Evolutionary conservation across 768 basidiomycete genomes (phyloP).

Genomic region (Leccinum barrowsii): DNA sequence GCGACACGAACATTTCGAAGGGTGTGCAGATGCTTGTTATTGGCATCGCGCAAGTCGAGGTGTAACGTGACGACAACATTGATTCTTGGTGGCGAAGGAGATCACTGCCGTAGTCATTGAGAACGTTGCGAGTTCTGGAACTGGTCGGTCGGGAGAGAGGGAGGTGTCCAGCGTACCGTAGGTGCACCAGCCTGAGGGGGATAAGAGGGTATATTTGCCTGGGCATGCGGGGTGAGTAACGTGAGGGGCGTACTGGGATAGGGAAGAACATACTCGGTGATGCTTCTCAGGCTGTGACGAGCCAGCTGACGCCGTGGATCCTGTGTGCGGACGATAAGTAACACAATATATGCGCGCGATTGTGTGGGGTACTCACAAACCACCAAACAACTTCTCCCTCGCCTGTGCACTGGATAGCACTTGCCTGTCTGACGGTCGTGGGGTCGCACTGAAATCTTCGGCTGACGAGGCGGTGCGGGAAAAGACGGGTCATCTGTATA

Average conservation of each 20-base stretch:
- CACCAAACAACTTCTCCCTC: conserved; percentile 44
- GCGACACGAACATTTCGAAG: too few relatives aligned
- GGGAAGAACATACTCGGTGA: conserved; percentile 42
- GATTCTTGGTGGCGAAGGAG: too few relatives aligned
- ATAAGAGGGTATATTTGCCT: conserved; percentile 70
- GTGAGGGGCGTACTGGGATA: not conserved
- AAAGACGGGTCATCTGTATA: conserved; percentile 63
- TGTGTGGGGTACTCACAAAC: conserved; percentile 40
- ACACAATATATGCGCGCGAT: not conserved
- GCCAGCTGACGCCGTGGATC: conserved; percentile 67
- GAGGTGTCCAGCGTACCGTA: conserved; percentile 60
- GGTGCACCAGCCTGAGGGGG: conserved; percentile 74
- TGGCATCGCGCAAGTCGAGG: too few relatives aligned
- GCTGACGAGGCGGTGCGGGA: conserved; percentile 46
- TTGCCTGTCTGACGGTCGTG: conserved; percentile 54
- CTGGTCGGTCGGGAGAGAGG: conserved; percentile 44
- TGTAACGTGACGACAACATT: too few relatives aligned
- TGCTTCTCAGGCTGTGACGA: conserved; percentile 51
- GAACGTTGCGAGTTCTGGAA: too few relatives aligned
- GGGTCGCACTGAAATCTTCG: conserved; percentile 35
- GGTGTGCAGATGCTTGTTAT: too few relatives aligned
- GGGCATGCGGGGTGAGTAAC: conserved; percentile 2
- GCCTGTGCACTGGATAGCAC: conserved; percentile 53
- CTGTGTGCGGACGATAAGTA: conserved; percentile 30
- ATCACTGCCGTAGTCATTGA: too few relatives aligned